A percentile compares a stretch with the other conserved stretches of the same genome.
phyloP scores from a whole-genome alignment of 192 early-diverging fungal species.

The Coemansia reversa region DNA sequence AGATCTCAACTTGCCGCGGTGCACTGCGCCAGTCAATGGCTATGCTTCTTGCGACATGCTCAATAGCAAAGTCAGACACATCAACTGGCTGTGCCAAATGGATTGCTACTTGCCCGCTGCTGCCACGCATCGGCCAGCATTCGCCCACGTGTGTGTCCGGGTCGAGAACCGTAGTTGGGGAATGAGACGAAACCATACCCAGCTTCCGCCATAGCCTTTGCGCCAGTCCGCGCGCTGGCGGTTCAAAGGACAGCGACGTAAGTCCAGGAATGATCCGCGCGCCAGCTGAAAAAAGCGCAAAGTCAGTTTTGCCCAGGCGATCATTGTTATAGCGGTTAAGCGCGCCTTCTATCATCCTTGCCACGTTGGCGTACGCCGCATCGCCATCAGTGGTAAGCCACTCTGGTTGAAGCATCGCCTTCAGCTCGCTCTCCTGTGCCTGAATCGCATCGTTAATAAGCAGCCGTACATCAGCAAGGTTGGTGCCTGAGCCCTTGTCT shows the following conservation, averaged over 20 bases:
- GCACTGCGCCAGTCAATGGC: constrained; percentile 63
- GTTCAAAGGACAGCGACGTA: constrained; percentile 62
- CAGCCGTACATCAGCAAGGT: constrained; percentile 34
- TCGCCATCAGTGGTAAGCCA: constrained; percentile 47
- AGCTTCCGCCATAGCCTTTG: constrained; percentile 21
- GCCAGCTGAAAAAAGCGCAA: constrained; percentile 65
- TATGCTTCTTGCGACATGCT: constrained; percentile 63
- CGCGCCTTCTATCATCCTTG: constrained; percentile 59
- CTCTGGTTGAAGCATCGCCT: constrained; percentile 36
- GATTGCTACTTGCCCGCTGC: constrained; percentile 61
- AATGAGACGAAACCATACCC: constrained; percentile 43
- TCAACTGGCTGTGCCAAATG: constrained; percentile 59
- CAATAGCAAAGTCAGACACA: constrained; percentile 63
- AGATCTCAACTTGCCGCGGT: constrained; percentile 65
- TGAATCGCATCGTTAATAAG: constrained; percentile 40
- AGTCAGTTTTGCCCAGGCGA: constrained; percentile 63
- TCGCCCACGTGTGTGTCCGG: constrained; percentile 61
- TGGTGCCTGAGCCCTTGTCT: constrained; percentile 18
- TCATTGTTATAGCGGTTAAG: constrained; percentile 60
- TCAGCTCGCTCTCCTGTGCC: constrained; percentile 35
- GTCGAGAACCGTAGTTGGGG: constrained; percentile 45
- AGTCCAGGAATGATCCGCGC: constrained; percentile 61
- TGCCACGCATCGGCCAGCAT: constrained; percentile 74
- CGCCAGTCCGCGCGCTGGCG: constrained; percentile 24
- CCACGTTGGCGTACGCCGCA: constrained; percentile 44